Percentiles rank a stretch among this genome's conserved stretches.
phyloP scores from a whole-genome alignment of 176 grass and related monocot genomes.

The Tillandsia leiboldiana region DNA sequence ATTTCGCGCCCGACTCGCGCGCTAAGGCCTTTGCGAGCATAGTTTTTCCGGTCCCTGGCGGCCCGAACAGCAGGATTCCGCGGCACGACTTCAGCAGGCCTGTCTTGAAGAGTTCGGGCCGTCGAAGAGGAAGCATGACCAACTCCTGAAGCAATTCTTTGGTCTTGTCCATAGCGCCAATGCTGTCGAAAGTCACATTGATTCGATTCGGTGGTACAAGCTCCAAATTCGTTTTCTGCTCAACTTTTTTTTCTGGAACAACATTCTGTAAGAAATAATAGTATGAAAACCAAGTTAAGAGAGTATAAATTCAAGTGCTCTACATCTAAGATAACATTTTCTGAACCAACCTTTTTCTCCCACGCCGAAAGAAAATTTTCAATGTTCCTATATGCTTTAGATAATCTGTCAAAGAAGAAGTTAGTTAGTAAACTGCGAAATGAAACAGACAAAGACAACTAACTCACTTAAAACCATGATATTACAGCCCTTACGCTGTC shows the following conservation, averaged over 20 bases:
- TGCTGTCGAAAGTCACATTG: slow-evolving; percentile 89
- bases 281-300: not conserved
- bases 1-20: not conserved
- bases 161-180: slow-evolving; percentile 78
- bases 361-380: slow-evolving; percentile 81
- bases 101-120: slow-evolving; percentile 86
- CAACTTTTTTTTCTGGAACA: slow-evolving; percentile 84
- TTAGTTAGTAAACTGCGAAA: slow-evolving; percentile 1
- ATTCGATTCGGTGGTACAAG: slow-evolving; percentile 75
- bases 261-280: slow-evolving; percentile 38
- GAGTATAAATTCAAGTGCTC: no score
- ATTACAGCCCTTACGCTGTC: slow-evolving; percentile 45
- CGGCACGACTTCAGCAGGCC: slow-evolving; percentile 28
- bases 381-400: slow-evolving; percentile 68
- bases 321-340: slow-evolving; percentile 23
- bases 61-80: not conserved
- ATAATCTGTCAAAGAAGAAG: slow-evolving; percentile 42
- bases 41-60: not conserved
- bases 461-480: not conserved
- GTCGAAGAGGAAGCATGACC: slow-evolving; percentile 95
- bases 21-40: not conserved
- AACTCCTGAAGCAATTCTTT: slow-evolving; percentile 95
- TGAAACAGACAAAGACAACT: not conserved
- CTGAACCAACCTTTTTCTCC: slow-evolving; percentile 44
- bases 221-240: slow-evolving; percentile 78